Evolutionary conservation across 495 filamentous ascomycete species (phyloP), one percentile per base, ranked within the genome.

Genomic region (Penicillium tannophilum): DNA sequence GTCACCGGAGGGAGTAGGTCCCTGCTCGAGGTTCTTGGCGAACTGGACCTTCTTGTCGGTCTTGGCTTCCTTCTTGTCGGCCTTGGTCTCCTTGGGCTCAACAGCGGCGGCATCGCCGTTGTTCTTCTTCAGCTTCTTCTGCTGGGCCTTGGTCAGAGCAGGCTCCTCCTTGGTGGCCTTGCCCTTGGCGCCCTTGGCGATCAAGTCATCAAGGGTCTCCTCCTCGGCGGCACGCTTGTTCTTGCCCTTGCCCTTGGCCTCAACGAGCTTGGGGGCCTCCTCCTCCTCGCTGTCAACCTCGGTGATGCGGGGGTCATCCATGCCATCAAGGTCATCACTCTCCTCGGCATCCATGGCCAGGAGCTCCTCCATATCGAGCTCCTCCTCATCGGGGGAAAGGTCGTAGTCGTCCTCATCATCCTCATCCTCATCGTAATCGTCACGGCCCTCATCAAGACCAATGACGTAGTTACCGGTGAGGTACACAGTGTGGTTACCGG

Each of bases 91-190:
- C 80, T 97, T 97, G 19, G 54, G 58, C 72, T 88, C 84, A 46
- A 78, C 79, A 48, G 79, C 71, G 57, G 88, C 82, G 46, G 93
- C 86, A 61, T 96, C 87, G 47, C 93, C 93, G 69, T 93, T 88
- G 80, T 96, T 97, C 80, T 94, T 95, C 88, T 98, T 98, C 42
- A 96, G 82, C 84, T 97, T 99, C 86, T 99, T 98, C 66, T 88
- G 86, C 74, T 98, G 91, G 81, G 97, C 98, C 85, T 98, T 97
- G 83, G 86, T 93, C 52, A 95, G 82, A 66, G 78, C 81, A 46
- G 75, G 68, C 58, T 86, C 84, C 62, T 79, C 82, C 60, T 83
- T 76, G 58, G 81, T 77, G 9, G 79, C 68, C 60, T 78, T 76
- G 53, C 74, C 70, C 71, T 86, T 86, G 56, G 78, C 61, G n/a